These are phyloP conservation scores for Neostapfia colusana DNA, from an alignment of 176 grass and related monocot species.

Conservation along the genomic window DNA sequence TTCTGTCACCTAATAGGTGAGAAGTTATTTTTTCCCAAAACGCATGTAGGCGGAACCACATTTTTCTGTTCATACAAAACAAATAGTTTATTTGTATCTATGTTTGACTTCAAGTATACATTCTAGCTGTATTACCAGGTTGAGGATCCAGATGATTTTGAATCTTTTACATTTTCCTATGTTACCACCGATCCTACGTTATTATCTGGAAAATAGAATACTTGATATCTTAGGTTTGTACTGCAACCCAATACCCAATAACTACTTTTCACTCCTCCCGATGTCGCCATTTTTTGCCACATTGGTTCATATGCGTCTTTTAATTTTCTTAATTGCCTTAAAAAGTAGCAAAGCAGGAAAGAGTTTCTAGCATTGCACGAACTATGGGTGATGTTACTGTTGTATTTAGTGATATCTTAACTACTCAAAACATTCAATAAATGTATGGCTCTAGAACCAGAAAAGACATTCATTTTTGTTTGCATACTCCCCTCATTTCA, in stretches of 20 bases:
- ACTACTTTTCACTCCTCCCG: not conserved
- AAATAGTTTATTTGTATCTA: not conserved
- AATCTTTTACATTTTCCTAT: constrained; percentile 3
- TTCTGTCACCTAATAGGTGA: not conserved
- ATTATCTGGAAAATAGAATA: not conserved
- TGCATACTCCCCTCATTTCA: not conserved
- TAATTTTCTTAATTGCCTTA: not conserved
- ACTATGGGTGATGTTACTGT: not conserved
- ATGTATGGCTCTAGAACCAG: not conserved
- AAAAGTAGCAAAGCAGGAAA: constrained; percentile 15
- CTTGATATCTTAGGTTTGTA: not conserved
- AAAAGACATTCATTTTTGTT: not conserved
- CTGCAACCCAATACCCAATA: not conserved
- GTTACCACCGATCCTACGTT: not conserved
- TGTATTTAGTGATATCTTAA: constrained; percentile 10
- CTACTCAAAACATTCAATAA: not conserved
- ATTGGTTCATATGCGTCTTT: not conserved
- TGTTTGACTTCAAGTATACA: not conserved
- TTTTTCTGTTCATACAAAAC: not conserved
- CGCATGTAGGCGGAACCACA: not conserved
- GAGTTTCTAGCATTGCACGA: not conserved
- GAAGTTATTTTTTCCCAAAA: not conserved
- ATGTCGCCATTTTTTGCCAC: not conserved
- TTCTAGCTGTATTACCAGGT: not conserved
- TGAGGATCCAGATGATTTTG: not conserved